These are phyloP conservation scores for Leishmania tarentolae DNA, from an alignment of 208 protist genomes.

Conservation along the genomic window DNA sequence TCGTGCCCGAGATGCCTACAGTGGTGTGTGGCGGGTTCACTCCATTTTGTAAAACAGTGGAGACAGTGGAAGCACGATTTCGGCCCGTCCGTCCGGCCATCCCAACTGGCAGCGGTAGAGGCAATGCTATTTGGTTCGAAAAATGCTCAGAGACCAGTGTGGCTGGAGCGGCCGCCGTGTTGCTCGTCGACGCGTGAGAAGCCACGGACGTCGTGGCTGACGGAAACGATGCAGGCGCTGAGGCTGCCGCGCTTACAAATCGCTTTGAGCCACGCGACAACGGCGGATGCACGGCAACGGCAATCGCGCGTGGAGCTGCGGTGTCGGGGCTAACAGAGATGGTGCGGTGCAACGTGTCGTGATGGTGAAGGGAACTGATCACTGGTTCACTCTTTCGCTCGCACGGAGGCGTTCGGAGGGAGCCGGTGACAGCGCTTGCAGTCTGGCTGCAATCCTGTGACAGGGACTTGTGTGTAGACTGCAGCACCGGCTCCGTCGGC, in stretches of 20 bases:
- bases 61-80: not conserved
- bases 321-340: not conserved
- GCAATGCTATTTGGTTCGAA: not conserved
- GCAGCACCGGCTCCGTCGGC: not conserved
- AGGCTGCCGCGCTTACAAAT: not conserved
- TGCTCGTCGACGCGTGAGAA: not conserved
- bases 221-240: not conserved
- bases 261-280: constrained; percentile 6
- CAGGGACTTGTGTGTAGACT: not conserved
- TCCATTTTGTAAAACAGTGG: not conserved
- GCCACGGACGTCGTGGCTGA: not conserved
- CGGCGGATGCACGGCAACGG: constrained; percentile 11
- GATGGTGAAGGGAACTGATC: not conserved
- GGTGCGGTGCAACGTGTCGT: not conserved
- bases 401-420: not conserved
- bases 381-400: not conserved
- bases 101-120: not conserved
- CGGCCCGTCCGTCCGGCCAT: not conserved
- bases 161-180: not conserved
- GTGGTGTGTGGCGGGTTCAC: not conserved
- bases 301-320: constrained; percentile 1
- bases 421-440: not conserved
- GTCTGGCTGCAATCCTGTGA: not conserved
- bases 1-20: not conserved
- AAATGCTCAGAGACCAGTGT: not conserved